phyloP scores from a whole-genome alignment of 140 eudicot species.

The Anethum foeniculum region DNA sequence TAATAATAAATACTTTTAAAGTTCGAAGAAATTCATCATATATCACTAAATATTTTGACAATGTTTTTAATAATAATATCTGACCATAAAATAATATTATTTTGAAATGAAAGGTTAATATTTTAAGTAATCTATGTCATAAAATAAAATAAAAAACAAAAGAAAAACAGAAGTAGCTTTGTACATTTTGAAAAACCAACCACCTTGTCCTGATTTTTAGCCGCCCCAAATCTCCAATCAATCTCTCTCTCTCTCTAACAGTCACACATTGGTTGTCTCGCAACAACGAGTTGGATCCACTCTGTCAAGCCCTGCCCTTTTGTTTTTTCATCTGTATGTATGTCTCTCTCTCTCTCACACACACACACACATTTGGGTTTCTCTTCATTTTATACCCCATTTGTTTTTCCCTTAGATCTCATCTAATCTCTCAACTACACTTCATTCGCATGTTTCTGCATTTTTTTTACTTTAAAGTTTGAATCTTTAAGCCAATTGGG shows the following conservation, averaged over 20 bases:
- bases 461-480: not conserved
- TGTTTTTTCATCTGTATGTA: conserved; percentile 4
- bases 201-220: not conserved
- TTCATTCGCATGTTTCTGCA: not conserved
- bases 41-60: too few relatives aligned
- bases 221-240: not conserved
- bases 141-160: too few relatives aligned
- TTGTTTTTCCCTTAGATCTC: not conserved
- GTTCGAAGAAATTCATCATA: too few relatives aligned
- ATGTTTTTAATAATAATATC: too few relatives aligned
- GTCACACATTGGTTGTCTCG: conserved; percentile 2
- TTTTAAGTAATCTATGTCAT: too few relatives aligned
- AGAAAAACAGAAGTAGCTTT: too few relatives aligned
- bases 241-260: not conserved
- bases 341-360: not conserved
- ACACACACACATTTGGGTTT: not conserved
- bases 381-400: not conserved
- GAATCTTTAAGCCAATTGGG: not conserved
- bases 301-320: not conserved
- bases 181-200: not conserved
- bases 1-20: too few relatives aligned
- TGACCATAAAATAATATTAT: too few relatives aligned
- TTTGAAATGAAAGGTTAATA: too few relatives aligned
- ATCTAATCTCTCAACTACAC: not conserved
- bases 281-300: not conserved